A percentile compares a stretch with the other conserved stretches of the same genome.
Conservation (phyloP, 106 monocot species). For the Dioscorea zingiberensis region DNA sequence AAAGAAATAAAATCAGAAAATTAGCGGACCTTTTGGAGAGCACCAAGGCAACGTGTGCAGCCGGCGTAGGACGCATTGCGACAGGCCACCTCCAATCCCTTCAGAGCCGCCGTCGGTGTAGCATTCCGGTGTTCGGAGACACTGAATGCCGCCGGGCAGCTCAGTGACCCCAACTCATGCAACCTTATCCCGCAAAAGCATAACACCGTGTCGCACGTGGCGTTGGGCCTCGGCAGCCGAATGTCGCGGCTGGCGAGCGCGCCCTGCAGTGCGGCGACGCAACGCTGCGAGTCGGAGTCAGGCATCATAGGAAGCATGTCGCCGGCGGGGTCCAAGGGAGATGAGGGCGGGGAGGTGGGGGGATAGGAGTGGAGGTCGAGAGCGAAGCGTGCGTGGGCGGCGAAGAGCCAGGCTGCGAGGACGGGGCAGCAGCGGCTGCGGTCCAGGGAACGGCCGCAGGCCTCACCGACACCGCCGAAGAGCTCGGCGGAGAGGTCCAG, state of each 20-base stretch:
- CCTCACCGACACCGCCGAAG: slow-evolving; percentile 81
- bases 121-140: slow-evolving; percentile 19
- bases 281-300: slow-evolving; percentile 77
- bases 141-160: slow-evolving; percentile 69
- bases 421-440: slow-evolving; percentile 96
- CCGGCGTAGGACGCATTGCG: slow-evolving; percentile 84
- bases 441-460: slow-evolving; percentile 71
- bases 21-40: slow-evolving; percentile 71
- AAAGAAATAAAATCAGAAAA: too few species aligned
- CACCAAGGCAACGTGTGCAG: slow-evolving; percentile 73
- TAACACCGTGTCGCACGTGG: slow-evolving; percentile 76
- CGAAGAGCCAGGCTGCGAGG: slow-evolving; percentile 95
- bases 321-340: slow-evolving; percentile 1
- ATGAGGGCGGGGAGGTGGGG: background rate
- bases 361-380: slow-evolving; percentile 22
- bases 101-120: slow-evolving; percentile 61
- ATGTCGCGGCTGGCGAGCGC: slow-evolving; percentile 52
- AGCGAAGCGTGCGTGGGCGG: slow-evolving; percentile 73
- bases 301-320: slow-evolving; percentile 54
- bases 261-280: slow-evolving; percentile 66
- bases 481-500: slow-evolving; percentile 96
- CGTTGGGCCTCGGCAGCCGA: slow-evolving; percentile 53
- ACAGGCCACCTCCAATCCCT: slow-evolving; percentile 60
- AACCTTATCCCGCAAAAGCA: slow-evolving; percentile 96
- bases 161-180: slow-evolving; percentile 77